Evolutionary conservation across 257 asterid species (phyloP).

Genomic region (Thymus mandschuricus): DNA sequence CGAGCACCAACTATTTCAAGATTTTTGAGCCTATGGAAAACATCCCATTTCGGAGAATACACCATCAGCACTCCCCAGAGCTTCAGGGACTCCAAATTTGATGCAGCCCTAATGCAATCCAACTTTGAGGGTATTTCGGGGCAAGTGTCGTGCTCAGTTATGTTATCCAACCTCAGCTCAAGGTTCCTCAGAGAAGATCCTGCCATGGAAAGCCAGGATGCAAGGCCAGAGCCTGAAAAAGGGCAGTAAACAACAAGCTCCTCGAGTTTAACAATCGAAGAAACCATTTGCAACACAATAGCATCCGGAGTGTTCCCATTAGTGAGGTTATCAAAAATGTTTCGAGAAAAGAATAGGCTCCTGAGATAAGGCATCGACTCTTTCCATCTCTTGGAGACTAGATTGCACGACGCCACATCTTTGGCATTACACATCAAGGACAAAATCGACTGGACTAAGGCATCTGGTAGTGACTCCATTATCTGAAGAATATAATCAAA

Average conservation of each 20-base stretch:
- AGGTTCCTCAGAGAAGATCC: slow-evolving; percentile 67
- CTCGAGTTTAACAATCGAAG: slow-evolving; percentile 56
- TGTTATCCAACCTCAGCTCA: slow-evolving; percentile 90
- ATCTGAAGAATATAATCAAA: slow-evolving; percentile 49
- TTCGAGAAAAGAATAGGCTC: slow-evolving; percentile 76
- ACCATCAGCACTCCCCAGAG: slow-evolving; percentile 95
- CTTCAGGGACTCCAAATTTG: slow-evolving; percentile 76
- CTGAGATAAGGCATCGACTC: slow-evolving; percentile 68
- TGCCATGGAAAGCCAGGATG: slow-evolving; percentile 60
- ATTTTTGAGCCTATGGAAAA: slow-evolving; percentile 65
- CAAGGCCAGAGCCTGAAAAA: slow-evolving; percentile 66
- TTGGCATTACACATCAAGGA: slow-evolving; percentile 68
- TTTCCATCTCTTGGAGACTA: slow-evolving; percentile 93
- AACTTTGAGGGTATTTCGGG: slow-evolving; percentile 61
- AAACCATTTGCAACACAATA: slow-evolving; percentile 56
- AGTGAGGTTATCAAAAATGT: slow-evolving; percentile 68
- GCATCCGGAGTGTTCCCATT: slow-evolving; percentile 59
- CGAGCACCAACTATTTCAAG: slow-evolving; percentile 97
- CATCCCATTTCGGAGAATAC: slow-evolving; percentile 77
- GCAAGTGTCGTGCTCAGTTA: slow-evolving; percentile 46
- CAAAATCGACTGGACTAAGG: slow-evolving; percentile 67
- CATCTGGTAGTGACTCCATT: slow-evolving; percentile 93
- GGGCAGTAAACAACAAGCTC: slow-evolving; percentile 90
- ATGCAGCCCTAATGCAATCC: slow-evolving; percentile 71
- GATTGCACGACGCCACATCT: slow-evolving; percentile 81